phyloP scores from a whole-genome alignment of 2,329 filamentous ascomycete genomes.

The Cladosporium sp. region DNA sequence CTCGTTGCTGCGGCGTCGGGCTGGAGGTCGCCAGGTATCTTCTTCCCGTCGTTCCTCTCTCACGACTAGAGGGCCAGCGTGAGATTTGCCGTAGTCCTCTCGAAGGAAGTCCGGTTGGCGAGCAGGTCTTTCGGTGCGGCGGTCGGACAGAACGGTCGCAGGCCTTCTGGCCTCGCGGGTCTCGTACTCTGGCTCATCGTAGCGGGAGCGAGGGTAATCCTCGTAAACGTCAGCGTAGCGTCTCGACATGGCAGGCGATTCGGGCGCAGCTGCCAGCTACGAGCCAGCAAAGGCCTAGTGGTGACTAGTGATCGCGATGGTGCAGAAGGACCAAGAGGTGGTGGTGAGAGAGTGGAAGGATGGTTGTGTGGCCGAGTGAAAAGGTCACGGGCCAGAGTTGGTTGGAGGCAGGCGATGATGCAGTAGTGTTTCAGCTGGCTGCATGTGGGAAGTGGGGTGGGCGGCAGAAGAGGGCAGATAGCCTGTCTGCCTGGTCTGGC shows the following conservation, averaged over 20 bases:
- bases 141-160: conserved; percentile 29
- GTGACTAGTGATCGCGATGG: not conserved
- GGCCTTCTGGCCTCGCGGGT: conserved; percentile 25
- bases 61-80: conserved; percentile 43
- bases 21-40: conserved; percentile 29
- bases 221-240: conserved; percentile 41
- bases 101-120: conserved; percentile 46
- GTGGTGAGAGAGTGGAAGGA: not conserved
- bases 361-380: not conserved
- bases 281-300: not conserved
- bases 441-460: conserved; percentile 5
- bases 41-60: conserved; percentile 39
- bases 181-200: conserved; percentile 39
- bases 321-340: not conserved
- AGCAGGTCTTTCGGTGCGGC: conserved; percentile 35
- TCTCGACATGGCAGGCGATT: conserved; percentile 24
- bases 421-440: conserved; percentile 8
- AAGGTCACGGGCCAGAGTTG: not conserved
- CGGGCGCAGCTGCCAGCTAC: conserved; percentile 6
- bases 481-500: too few species aligned
- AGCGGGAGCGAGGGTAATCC: conserved; percentile 34
- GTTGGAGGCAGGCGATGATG: conserved; percentile 1
- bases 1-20: conserved; percentile 25
- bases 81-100: conserved; percentile 43
- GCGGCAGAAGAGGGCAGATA: too few species aligned